Base-by-base conservation (phyloP, 169 alveolate genomes). In the Eimeria maxima region DNA sequence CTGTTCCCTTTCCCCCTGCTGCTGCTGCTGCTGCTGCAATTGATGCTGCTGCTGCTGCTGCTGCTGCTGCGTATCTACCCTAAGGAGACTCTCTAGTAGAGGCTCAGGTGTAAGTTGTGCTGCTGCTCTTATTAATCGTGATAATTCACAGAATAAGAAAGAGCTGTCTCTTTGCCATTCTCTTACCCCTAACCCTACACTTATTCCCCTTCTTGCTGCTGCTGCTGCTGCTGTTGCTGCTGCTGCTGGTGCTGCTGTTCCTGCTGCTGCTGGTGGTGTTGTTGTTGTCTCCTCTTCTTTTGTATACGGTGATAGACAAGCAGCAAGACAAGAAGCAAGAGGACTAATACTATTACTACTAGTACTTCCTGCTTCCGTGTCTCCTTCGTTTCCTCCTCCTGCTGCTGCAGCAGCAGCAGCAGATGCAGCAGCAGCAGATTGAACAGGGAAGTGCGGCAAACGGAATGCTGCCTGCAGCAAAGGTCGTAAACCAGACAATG, bases 381-480 rank as follows among this genome's bases (percentile, higher is more conserved):
- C 38, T 44, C 13, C 20, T 38, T 10, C 84, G 33, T 50, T 55
- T 11, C 67, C 69, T 6, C 22, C 44, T 24, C 20, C 69, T 50
- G 69, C 67, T 44, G 60, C 89, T 78, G 89, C 89, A 7, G 55
- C 84, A 33, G 83, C 83, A 33, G 83, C 83, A 11, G 45, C 83
- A 22, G 55, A n/a, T 14, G 55, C 83, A 33, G 53, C 83, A 42
- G 69, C 89, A 42, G 89, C 89, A 45, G 57, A 10, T 67, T 78
- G 57, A 65, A 50, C 67, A 29, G 89, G 89, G 67, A 78, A 78
- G 45, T 78, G 89, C 20, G 89, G 89, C 69, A 78, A 44, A 24
- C 29, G 20, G 47, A 45, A 78, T 14, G 89, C 89, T 10, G 89
- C 89, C 67, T 78, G 89, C 67, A 78, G 89, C 89, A 78, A 22